A percentile compares a stretch with the other conserved stretches of the same genome.
Evolutionary conservation across 1,284 basidiomycete genomes (phyloP).

Genomic region (Cutaneotrichosporon daszewskae): DNA sequence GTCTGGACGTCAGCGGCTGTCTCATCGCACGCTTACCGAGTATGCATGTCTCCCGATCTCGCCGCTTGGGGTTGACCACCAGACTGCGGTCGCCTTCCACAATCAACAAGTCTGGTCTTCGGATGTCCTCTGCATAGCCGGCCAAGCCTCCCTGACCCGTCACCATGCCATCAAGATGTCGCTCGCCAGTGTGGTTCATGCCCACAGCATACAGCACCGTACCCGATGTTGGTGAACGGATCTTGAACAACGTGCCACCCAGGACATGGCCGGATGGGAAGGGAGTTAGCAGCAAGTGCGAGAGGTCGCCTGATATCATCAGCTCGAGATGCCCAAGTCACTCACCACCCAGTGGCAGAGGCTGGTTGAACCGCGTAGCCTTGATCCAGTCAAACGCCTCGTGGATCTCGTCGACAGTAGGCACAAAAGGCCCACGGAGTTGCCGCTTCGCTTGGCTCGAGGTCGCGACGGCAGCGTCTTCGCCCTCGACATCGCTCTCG

Average conservation of each 20-base stretch:
- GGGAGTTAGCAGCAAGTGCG: conserved; percentile 78
- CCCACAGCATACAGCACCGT: conserved; percentile 94
- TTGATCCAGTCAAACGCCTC: conserved; percentile 91
- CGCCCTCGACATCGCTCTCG: conserved; percentile 18
- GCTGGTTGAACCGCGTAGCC: conserved; percentile 89
- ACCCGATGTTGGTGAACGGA: conserved; percentile 90
- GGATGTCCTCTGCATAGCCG: conserved; percentile 61
- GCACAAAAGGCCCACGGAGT: conserved; percentile 40
- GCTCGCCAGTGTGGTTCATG: conserved; percentile 93
- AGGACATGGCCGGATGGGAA: conserved; percentile 94
- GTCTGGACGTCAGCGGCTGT: conserved; percentile 51
- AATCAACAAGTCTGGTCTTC: conserved; percentile 84
- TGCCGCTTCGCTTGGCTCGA: conserved; percentile 32
- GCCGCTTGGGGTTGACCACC: conserved; percentile 76
- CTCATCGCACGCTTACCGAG: conserved; percentile 57
- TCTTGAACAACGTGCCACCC: conserved; percentile 97
- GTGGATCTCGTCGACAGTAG: conserved; percentile 79
- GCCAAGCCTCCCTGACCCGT: conserved; percentile 51
- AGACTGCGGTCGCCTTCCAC: conserved; percentile 82
- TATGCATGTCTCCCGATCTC: conserved; percentile 83
- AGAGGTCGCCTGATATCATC: conserved; percentile 63
- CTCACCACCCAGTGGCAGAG: conserved; percentile 87
- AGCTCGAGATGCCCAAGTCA: no score
- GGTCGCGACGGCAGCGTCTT: conserved; percentile 6
- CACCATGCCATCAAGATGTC: conserved; percentile 92